These are phyloP conservation scores for Closterium sp. DNA, from an alignment of 139 green algal genomes.

Conservation along the genomic window DNA sequence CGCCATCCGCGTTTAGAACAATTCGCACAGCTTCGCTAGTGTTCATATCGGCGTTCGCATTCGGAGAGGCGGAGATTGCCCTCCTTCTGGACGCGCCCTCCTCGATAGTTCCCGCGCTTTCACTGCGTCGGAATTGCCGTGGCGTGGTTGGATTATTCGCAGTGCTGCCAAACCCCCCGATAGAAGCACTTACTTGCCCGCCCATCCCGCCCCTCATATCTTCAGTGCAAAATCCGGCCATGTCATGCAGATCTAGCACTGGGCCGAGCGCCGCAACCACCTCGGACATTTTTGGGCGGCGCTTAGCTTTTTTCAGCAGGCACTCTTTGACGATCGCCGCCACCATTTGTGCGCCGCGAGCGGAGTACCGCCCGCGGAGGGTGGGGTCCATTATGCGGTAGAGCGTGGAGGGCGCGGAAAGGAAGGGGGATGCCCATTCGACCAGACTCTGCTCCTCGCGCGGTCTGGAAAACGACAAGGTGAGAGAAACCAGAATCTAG, in stretches of 20 bases:
- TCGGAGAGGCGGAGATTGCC: neutral
- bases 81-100: neutral
- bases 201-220: neutral
- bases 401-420: conserved; percentile 6
- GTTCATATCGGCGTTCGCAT: neutral
- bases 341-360: conserved; percentile 8
- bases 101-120: neutral
- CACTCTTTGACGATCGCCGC: conserved; percentile 19
- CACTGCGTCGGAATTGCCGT: neutral
- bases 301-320: conserved; percentile 29
- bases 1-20: neutral
- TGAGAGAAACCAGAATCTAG: neutral
- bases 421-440: conserved; percentile 21
- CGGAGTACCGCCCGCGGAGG: conserved; percentile 15
- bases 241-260: conserved; percentile 35
- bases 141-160: neutral
- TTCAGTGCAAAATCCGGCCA: conserved; percentile 19
- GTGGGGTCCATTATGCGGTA: conserved; percentile 32
- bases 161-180: neutral
- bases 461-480: conserved; percentile 1
- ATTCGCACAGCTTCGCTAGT: neutral
- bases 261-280: conserved; percentile 23
- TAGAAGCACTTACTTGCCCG: neutral
- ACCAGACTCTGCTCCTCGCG: conserved; percentile 28
- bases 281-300: conserved; percentile 37